Conservation (phyloP, 495 filamentous ascomycete species). For the Talaromyces trachyspermus region DNA sequence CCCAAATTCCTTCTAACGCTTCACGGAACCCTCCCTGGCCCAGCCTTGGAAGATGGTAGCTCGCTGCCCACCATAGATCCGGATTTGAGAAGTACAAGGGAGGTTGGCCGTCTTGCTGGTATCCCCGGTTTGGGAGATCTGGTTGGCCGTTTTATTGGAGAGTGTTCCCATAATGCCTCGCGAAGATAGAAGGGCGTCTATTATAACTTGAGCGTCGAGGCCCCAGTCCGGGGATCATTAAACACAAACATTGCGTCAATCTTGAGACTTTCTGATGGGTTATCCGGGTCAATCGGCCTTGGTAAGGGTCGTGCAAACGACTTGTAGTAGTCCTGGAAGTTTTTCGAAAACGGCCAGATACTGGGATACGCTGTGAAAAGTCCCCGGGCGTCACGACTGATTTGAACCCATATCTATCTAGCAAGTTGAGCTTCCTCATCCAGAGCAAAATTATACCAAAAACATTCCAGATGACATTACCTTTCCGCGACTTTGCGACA, state of each 20-base stretch:
- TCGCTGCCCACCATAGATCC: constrained; percentile 81
- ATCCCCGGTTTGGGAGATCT: constrained; percentile 61
- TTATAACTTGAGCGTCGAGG: constrained; percentile 72
- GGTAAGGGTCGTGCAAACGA: constrained; percentile 55
- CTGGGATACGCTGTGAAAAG: constrained; percentile 61
- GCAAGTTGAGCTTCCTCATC: no score
- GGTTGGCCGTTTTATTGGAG: constrained; percentile 49
- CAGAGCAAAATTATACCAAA: no score
- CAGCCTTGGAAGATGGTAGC: constrained; percentile 76
- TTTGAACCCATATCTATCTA: constrained; percentile 68
- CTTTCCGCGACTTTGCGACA: constrained; percentile 68
- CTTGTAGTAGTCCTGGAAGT: constrained; percentile 53
- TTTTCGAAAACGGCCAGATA: constrained; percentile 73
- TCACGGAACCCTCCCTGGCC: constrained; percentile 89
- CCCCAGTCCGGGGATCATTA: constrained; percentile 94
- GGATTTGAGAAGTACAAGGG: constrained; percentile 81
- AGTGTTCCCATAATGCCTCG: constrained; percentile 70
- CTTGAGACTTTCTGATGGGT: constrained; percentile 47
- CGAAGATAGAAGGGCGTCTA: constrained; percentile 71
- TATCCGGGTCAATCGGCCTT: constrained; percentile 22
- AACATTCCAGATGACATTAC: no score
- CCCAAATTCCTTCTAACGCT: constrained; percentile 72
- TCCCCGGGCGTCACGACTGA: constrained; percentile 82
- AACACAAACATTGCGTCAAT: constrained; percentile 84
- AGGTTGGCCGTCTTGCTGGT: constrained; percentile 72